phyloP scores from a whole-genome alignment of 495 filamentous ascomycete species.

The Penicillium chermesinum region DNA sequence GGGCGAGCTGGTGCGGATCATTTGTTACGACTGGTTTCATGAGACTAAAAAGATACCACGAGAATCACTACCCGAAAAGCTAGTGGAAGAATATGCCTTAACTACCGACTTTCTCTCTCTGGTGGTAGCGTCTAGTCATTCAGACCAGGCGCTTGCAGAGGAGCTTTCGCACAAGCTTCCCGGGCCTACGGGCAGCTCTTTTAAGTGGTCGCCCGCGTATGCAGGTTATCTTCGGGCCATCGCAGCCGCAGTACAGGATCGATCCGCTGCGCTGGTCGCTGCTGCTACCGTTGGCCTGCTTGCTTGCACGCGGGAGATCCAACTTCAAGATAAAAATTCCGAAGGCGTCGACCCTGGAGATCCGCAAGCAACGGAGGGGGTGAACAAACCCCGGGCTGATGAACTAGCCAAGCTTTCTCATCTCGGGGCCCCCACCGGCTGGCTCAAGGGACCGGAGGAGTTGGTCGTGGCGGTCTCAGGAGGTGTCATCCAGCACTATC shows the following conservation, averaged over 20 bases:
- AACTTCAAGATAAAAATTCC: slow-evolving; percentile 17
- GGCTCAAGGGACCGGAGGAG: slow-evolving; percentile 43
- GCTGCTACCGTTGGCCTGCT: slow-evolving; percentile 62
- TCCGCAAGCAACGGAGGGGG: no score
- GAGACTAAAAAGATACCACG: slow-evolving; percentile 19
- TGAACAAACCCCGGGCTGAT: slow-evolving; percentile 1
- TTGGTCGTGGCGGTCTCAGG: slow-evolving; percentile 67
- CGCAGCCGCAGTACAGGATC: slow-evolving; percentile 53
- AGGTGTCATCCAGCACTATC: slow-evolving; percentile 67
- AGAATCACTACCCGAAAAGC: slow-evolving; percentile 40
- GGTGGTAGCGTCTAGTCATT: slow-evolving; percentile 40
- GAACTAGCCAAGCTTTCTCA: no score
- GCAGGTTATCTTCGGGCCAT: slow-evolving; percentile 49
- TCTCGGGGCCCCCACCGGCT: slow-evolving; percentile 17
- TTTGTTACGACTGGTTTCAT: slow-evolving; percentile 57
- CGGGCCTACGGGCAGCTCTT: slow-evolving; percentile 32
- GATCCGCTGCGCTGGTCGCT: slow-evolving; percentile 60
- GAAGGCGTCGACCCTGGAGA: no score
- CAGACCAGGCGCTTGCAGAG: slow-evolving; percentile 33
- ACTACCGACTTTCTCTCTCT: slow-evolving; percentile 62
- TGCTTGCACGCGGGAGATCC: slow-evolving; percentile 55
- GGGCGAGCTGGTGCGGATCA: slow-evolving; percentile 64
- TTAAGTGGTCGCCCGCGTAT: slow-evolving; percentile 53
- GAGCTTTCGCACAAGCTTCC: slow-evolving; percentile 46
- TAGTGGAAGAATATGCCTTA: slow-evolving; percentile 51